Conservation (phyloP, 805 yeast species). For the Spathaspora passalidarum region DNA sequence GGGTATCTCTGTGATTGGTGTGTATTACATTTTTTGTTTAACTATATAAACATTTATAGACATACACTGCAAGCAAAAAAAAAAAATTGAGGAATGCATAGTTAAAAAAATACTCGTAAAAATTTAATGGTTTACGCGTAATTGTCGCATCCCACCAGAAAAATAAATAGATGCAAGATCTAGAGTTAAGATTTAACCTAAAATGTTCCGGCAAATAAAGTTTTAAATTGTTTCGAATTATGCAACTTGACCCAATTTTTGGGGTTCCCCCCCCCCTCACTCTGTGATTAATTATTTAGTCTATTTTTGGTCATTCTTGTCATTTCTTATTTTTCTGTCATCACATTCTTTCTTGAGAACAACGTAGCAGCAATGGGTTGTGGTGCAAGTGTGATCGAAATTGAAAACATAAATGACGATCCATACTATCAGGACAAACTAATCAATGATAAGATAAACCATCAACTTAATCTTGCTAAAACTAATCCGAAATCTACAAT, state of each 20-base stretch:
- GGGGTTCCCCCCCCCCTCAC: too few relatives aligned
- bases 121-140: too few relatives aligned
- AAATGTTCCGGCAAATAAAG: too few relatives aligned
- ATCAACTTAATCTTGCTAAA: constrained; percentile 49
- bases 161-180: too few relatives aligned
- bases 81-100: neutral
- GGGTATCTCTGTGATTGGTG: constrained; percentile 15
- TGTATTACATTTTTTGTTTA: constrained; percentile 22
- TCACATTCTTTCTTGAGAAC: too few relatives aligned
- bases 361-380: constrained; percentile 60
- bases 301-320: constrained; percentile 10
- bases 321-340: neutral
- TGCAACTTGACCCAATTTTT: too few relatives aligned
- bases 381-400: constrained; percentile 46
- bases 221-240: too few relatives aligned
- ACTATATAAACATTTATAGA: constrained; percentile 18
- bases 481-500: constrained; percentile 51
- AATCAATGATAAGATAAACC: constrained; percentile 64
- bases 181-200: too few relatives aligned
- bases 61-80: neutral
- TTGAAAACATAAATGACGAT: constrained; percentile 40
- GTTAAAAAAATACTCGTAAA: too few relatives aligned
- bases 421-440: constrained; percentile 52
- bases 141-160: too few relatives aligned
- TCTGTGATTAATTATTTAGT: neutral